A percentile compares a stretch with the other conserved stretches of the same genome.
Evolutionary conservation across 2,329 filamentous ascomycete genomes (phyloP).

Genomic region (Akanthomyces lecanii): DNA sequence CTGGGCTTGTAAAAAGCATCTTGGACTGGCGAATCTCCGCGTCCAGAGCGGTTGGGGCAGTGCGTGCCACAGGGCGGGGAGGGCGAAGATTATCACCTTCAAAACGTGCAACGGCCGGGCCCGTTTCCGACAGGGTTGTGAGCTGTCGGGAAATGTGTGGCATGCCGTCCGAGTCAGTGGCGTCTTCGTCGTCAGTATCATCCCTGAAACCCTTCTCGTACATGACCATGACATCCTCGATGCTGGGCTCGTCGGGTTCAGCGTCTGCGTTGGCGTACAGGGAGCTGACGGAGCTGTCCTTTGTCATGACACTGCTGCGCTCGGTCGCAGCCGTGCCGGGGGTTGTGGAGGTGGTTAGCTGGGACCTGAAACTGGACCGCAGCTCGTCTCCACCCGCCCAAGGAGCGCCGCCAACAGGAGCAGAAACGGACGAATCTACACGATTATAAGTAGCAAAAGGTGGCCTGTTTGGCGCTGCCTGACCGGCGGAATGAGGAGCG

Average conservation of each 20-base stretch:
- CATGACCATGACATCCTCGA: slow-evolving; percentile 67
- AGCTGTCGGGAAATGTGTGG: slow-evolving; percentile 14
- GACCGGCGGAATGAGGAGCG: slow-evolving; percentile 13
- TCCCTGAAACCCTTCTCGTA: slow-evolving; percentile 60
- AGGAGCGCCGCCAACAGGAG: slow-evolving; percentile 32
- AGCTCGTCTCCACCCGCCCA: slow-evolving; percentile 50
- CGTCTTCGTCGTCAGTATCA: slow-evolving; percentile 37
- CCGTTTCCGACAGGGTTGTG: slow-evolving; percentile 16
- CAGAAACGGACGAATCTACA: slow-evolving; percentile 37
- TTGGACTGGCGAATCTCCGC: slow-evolving; percentile 38
- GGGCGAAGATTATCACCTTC: slow-evolving; percentile 20
- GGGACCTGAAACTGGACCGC: slow-evolving; percentile 54
- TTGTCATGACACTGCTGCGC: slow-evolving; percentile 76
- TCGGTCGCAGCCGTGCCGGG: slow-evolving; percentile 68
- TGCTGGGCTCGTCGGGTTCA: slow-evolving; percentile 53
- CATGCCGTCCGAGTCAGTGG: slow-evolving; percentile 23
- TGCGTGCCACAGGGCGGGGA: slow-evolving; percentile 17
- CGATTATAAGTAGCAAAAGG: slow-evolving; percentile 26
- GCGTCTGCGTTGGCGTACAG: slow-evolving; percentile 40
- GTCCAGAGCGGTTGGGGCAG: slow-evolving; percentile 30
- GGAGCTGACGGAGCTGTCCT: slow-evolving; percentile 69
- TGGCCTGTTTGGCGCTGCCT: slow-evolving; percentile 25
- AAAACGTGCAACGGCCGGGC: slow-evolving; percentile 6
- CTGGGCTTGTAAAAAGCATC: slow-evolving; percentile 37
- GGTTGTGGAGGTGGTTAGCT: slow-evolving; percentile 49